Base-by-base conservation (phyloP, 495 filamentous ascomycete genomes). In the Cercophora samala region DNA sequence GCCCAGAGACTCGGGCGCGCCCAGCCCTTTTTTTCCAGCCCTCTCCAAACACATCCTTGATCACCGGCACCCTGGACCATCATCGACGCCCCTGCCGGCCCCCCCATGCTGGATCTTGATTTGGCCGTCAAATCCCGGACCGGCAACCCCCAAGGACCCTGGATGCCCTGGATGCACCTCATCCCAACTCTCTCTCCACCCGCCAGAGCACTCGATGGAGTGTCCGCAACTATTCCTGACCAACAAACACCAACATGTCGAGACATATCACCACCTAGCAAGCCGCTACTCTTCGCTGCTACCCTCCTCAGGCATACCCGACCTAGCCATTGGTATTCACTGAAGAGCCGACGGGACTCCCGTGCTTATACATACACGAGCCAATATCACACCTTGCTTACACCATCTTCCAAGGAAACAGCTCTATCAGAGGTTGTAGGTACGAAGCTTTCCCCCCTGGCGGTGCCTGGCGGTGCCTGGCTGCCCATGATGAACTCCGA, bases 71-170 rank as follows among this genome's bases (percentile, higher is more conserved):
- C 58, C 58, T 24, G 59, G 51, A 63, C n/a, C 26, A 23, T 63
- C 22, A 9, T 65, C 24, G 67, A 69, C 67, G 67, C 42, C 63
- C 67, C 58, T 69, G 67, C 67, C 67, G 67, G 67, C 63, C 26
- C 63, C 26, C 21, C 63, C 52, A 54, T 65, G 63, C 69, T 66
- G 65, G 64, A 71, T 73, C 69, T 69, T 70, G 71, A 73, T 69
- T 71, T 46, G 67, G 69, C 60, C 59, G 63, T 68, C 66, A 73
- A 66, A 66, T 73, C 63, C 70, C 60, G 58, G 58, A 56, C 62
- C 62, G 21, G 60, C 29, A 55, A 67, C 37, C 58, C 66, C 53
- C 53, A 19, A 56, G 53, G 22, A 56, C 53, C 53, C 53, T 23
- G 22, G 52, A 21, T n/a, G 17, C 13, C 52, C 52, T 4, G 15